Percentiles rank a stretch among this genome's conserved stretches.
These are phyloP conservation scores for Phytophthora uliginosa DNA, from an alignment of 352 stramenopile species.

Conservation along the genomic window DNA sequence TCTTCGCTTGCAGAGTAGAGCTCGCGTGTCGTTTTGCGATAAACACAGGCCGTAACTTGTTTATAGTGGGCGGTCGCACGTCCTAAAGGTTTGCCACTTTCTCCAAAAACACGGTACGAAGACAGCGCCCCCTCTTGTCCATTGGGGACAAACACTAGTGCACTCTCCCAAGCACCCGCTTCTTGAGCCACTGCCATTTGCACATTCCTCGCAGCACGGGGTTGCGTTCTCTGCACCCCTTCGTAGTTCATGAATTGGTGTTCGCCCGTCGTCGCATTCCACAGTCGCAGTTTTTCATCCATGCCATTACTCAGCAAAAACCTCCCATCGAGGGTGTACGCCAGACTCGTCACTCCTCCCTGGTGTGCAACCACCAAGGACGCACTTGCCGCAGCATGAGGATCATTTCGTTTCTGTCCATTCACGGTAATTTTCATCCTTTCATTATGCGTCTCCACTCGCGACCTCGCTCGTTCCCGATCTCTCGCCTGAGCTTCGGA, in stretches of 20 bases:
- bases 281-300: slow-evolving; percentile 75
- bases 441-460: slow-evolving; percentile 30
- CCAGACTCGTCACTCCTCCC: slow-evolving; percentile 64
- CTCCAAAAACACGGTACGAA: slow-evolving; percentile 63
- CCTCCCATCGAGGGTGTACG: slow-evolving; percentile 71
- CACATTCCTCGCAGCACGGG: slow-evolving; percentile 48
- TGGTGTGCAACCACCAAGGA: slow-evolving; percentile 64
- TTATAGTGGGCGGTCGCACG: slow-evolving; percentile 68
- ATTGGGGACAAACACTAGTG: slow-evolving; percentile 74
- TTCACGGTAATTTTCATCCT: slow-evolving; percentile 14
- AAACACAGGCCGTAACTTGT: slow-evolving; percentile 68
- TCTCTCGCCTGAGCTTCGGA: slow-evolving; percentile 35
- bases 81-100: slow-evolving; percentile 43
- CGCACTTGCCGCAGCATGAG: slow-evolving; percentile 59
- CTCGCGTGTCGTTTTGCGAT: slow-evolving; percentile 61
- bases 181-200: slow-evolving; percentile 77
- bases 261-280: slow-evolving; percentile 63
- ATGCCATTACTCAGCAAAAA: slow-evolving; percentile 72
- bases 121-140: slow-evolving; percentile 57
- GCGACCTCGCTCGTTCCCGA: slow-evolving; percentile 21
- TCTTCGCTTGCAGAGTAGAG: slow-evolving; percentile 71
- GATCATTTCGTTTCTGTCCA: slow-evolving; percentile 52
- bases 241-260: slow-evolving; percentile 84
- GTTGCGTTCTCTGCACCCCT: slow-evolving; percentile 36
- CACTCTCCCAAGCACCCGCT: slow-evolving; percentile 52